Evolutionary conservation across 805 yeast genomes (phyloP), one percentile per base, ranked within the genome.

Genomic region (Candida broadrunensis): DNA sequence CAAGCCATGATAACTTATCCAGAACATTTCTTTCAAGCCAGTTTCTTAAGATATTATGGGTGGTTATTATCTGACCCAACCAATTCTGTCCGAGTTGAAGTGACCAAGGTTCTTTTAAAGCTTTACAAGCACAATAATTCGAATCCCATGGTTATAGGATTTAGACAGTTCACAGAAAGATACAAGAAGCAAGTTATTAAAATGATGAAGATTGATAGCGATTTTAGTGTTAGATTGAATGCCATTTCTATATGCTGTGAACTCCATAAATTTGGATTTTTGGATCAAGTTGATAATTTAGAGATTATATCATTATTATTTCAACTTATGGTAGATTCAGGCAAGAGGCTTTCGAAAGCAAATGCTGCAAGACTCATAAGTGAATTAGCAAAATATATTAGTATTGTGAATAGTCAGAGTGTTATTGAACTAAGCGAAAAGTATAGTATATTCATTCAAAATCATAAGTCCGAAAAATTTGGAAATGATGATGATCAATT

Each of bases 51-150:
- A 46, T 87, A 85, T 58, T 73, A 85, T 53, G 96, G 96, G 4
- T 85, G 95, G 95, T 67, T 87, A 25, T 64, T 90, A 32, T 81
- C 90, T n/a, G 97, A 89, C 54, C 67, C 78, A 2, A 73, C 77
- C 13, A 60, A 75, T 9, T 46, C 56, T 3, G 95, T 87, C 1
- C 73, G 95, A 49, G 56, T 70, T 7, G 88, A 85, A 49, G 89
- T 81, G 2, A 55, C 85, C 19, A 77, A 71, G 48, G 71, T 75
- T 3, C 61, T 89, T 33, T 56, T 67, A 11, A 79, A 66, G 50
- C 60, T 81, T 17, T 78, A 77, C 54, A 67, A 61, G 37, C 30
- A 49, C 6, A 41, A 37, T 23, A 41, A 45, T 15, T 43, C 43
- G 14, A 39, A 46, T 6, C 52, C 51, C 32, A 48, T 77, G 39